Evolutionary conservation across 2,329 filamentous ascomycete genomes (phyloP), one percentile per base, ranked within the genome.

Genomic region (Leptodontidium sp.): DNA sequence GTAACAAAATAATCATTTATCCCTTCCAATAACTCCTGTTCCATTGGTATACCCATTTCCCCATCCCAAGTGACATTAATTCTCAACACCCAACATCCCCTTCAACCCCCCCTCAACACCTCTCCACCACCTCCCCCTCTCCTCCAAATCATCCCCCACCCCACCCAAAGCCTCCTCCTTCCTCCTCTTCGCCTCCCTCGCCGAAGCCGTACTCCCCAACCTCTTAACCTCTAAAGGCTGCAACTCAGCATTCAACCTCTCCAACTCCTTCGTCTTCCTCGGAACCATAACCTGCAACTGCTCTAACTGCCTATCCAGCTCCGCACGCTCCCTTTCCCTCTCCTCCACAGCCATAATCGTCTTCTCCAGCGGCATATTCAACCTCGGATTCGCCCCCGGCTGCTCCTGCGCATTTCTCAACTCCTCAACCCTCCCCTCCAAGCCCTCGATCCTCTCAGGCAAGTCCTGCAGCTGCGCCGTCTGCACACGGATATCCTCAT

Each of bases 41-140:
- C 57, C 35, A 29, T 59, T 59, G 57, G 57, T 59, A 59, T 45
- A 45, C 38, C 57, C 57, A 17, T 45, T 4, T n/a, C 14, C 38
- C 57, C 12, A 8, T 4, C 9, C 35, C 35, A 15, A 40, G n/a
- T 26, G 7, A 59, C 24, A 26, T 14, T 12, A 52, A 52, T 52
- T 26, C 21, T 58, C 32, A 38, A 24, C 35, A 11, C 32, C 35
- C n/a, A 59, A 77, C 80, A 92, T 88, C 68, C 86, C 84, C 76
- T 82, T 88, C 78, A 94, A 78, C 15, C 81, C 85, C 9, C 82
- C 81, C 76, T 93, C 91, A n/a, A 88, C 88, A 21, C 89, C 90
- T 72, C 88, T 86, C 80, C 90, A 89, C 92, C 92, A 95, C 72
- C 91, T 84, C 6, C 90, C 92, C 74, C 89, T 86, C 79, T 92